Conservation (phyloP, 2,329 filamentous ascomycete species). For the Lizonia empirigonia region DNA sequence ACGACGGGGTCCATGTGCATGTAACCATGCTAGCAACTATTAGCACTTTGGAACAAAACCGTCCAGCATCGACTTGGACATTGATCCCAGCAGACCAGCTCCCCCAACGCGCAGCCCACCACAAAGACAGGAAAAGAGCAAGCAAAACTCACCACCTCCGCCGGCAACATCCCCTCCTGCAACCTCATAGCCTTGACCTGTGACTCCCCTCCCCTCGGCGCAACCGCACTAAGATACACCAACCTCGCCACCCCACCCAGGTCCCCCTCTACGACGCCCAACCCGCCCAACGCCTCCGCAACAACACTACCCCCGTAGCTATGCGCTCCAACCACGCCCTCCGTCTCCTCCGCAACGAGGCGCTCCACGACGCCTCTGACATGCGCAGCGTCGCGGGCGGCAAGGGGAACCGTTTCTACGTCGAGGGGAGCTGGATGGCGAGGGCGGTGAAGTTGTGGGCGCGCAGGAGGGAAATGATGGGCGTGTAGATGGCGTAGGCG, state of each 20-base stretch:
- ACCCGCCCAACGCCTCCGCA: constrained; percentile 14
- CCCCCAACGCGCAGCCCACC: too few relatives aligned
- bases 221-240: constrained; percentile 23
- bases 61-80: too few relatives aligned
- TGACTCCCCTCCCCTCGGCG: constrained; percentile 19
- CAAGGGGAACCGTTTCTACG: constrained; percentile 18
- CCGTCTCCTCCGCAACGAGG: constrained; percentile 33
- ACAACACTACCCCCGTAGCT: constrained; percentile 24
- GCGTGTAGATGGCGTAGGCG: constrained; percentile 13
- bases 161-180: neutral
- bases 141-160: constrained; percentile 7
- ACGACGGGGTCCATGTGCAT: constrained; percentile 19
- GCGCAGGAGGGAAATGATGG: constrained; percentile 15
- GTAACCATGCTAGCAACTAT: constrained; percentile 18
- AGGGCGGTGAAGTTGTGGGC: constrained; percentile 17
- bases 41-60: too few relatives aligned
- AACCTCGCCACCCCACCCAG: constrained; percentile 29
- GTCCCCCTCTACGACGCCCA: constrained; percentile 12
- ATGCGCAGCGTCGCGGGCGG: constrained; percentile 21
- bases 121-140: too few relatives aligned
- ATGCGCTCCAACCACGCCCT: constrained; percentile 35
- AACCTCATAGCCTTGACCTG: constrained; percentile 11
- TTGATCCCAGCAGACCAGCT: too few relatives aligned
- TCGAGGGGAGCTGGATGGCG: constrained; percentile 21
- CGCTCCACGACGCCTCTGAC: constrained; percentile 28